A percentile compares a stretch with the other conserved stretches of the same genome.
Conservation (phyloP, 2,329 filamentous ascomycete genomes). For the Fusarium tricinctum region DNA sequence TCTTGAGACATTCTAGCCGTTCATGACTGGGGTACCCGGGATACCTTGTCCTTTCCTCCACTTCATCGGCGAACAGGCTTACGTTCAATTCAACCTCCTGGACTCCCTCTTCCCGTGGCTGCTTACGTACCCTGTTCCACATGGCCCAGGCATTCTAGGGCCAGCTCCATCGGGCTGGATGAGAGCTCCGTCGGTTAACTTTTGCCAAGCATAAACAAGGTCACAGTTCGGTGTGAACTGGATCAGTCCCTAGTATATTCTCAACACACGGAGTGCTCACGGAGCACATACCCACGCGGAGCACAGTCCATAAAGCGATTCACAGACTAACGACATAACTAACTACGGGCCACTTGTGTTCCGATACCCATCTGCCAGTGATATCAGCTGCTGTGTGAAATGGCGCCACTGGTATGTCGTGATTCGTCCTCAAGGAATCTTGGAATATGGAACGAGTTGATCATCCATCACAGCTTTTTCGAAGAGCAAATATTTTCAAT, state of each 20-base stretch:
- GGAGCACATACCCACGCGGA: neutral
- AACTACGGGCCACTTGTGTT: slow-evolving; percentile 14
- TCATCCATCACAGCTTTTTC: slow-evolving; percentile 10
- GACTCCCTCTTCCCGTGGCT: slow-evolving; percentile 44
- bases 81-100: slow-evolving; percentile 35
- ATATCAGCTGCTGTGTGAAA: slow-evolving; percentile 34
- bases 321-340: slow-evolving; percentile 27
- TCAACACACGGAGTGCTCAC: neutral
- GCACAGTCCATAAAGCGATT: slow-evolving; percentile 15
- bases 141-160: slow-evolving; percentile 38
- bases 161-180: slow-evolving; percentile 28
- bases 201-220: slow-evolving; percentile 8
- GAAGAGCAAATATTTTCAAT: slow-evolving; percentile 9
- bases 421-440: slow-evolving; percentile 21
- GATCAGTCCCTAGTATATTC: neutral
- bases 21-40: slow-evolving; percentile 39
- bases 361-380: slow-evolving; percentile 30
- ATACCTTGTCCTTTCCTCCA: slow-evolving; percentile 40
- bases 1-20: slow-evolving; percentile 50
- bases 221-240: neutral
- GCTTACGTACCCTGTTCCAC: slow-evolving; percentile 49
- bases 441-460: slow-evolving; percentile 11
- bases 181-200: slow-evolving; percentile 20
- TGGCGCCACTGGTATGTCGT: slow-evolving; percentile 39
- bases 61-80: slow-evolving; percentile 37